A percentile compares a stretch with the other conserved stretches of the same genome.
Conservation (phyloP, 2,329 filamentous ascomycete species). For the Rhynchosporium secalis region DNA sequence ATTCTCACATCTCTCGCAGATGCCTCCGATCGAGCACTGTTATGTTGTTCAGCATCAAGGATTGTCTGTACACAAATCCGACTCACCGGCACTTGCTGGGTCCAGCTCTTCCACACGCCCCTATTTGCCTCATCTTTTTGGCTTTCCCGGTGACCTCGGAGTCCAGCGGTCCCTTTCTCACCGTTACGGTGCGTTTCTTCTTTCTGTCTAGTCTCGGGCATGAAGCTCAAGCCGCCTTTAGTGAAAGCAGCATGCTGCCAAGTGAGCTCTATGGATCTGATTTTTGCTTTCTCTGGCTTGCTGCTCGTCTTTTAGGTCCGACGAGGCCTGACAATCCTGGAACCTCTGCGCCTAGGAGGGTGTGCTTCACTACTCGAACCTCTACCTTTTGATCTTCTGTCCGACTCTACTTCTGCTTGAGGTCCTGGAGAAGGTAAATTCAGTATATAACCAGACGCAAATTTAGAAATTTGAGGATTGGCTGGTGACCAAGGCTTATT, state of each 20-base stretch:
- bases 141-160: constrained; percentile 28
- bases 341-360: constrained; percentile 8
- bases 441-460: constrained; percentile 18
- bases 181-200: constrained; percentile 18
- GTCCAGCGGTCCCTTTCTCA: constrained; percentile 27
- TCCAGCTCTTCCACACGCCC: constrained; percentile 34
- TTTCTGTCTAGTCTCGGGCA: constrained; percentile 11
- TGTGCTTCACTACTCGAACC: constrained; percentile 1
- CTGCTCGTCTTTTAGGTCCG: background rate
- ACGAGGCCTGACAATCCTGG: constrained; percentile 3
- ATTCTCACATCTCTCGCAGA: constrained; percentile 30
- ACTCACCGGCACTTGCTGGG: constrained; percentile 31
- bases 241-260: constrained; percentile 23
- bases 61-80: background rate
- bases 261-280: constrained; percentile 1
- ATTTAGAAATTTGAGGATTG: constrained; percentile 20
- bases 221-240: constrained; percentile 18
- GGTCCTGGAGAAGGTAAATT: constrained; percentile 28
- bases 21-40: constrained; percentile 28
- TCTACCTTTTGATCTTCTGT: constrained; percentile 7
- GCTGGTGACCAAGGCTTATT: constrained; percentile 28
- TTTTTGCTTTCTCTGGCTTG: constrained; percentile 19
- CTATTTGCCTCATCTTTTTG: constrained; percentile 25
- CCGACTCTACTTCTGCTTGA: constrained; percentile 16
- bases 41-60: background rate